Percentiles rank a stretch among this genome's conserved stretches.
phyloP scores from a whole-genome alignment of 106 monocot genomes.

The Triglochin maritima region DNA sequence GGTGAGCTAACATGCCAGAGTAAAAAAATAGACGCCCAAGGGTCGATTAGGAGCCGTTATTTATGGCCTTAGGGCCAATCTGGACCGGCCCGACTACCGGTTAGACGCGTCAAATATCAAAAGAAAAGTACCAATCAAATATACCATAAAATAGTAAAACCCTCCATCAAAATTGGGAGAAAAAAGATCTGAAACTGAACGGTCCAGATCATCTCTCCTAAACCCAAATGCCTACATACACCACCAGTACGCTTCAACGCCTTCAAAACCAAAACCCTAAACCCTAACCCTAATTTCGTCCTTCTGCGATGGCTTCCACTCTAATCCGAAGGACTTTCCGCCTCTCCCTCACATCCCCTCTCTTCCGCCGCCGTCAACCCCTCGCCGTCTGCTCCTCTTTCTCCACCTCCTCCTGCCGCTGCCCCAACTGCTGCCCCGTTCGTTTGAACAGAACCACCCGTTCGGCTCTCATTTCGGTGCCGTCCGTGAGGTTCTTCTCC shows the following conservation, averaged over 20 bases:
- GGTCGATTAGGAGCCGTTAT: too few relatives aligned
- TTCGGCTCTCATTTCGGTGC: background rate
- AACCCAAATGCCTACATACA: too few relatives aligned
- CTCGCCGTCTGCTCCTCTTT: background rate
- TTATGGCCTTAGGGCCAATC: too few relatives aligned
- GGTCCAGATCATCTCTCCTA: too few relatives aligned
- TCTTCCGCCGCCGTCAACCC: background rate
- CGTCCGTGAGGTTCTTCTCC: background rate
- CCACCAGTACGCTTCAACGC: background rate
- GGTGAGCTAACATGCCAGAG: too few relatives aligned
- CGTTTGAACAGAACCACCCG: background rate
- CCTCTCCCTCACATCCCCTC: conserved; percentile 2
- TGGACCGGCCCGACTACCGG: too few relatives aligned
- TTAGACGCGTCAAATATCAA: too few relatives aligned
- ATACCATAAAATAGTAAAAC: too few relatives aligned
- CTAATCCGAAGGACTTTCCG: background rate
- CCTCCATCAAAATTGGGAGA: too few relatives aligned
- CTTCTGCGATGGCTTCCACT: background rate
- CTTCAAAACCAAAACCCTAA: background rate
- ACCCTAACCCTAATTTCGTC: background rate
- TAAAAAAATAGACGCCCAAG: too few relatives aligned
- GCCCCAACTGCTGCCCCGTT: background rate
- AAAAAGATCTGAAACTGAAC: too few relatives aligned
- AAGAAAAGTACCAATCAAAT: too few relatives aligned
- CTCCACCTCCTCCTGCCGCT: background rate